A percentile compares a stretch with the other conserved stretches of the same genome.
Conservation (phyloP, 108 stramenopile species). For the Pseudonitzschia pungens region DNA sequence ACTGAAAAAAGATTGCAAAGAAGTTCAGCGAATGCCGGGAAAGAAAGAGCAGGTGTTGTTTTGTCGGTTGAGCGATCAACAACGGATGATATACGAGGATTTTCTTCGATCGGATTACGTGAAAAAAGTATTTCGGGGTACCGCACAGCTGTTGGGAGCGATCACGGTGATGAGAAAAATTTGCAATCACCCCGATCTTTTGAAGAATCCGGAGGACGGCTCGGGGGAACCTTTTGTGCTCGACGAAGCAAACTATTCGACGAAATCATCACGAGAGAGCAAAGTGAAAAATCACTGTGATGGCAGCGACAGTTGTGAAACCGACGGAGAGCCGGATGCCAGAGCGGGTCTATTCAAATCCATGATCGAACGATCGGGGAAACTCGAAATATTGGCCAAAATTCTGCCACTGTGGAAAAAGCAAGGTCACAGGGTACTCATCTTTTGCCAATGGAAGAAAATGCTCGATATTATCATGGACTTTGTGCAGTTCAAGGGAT, state of each 20-base stretch:
- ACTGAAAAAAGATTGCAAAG: slow-evolving; percentile 76
- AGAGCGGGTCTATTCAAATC: not conserved
- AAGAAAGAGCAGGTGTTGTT: slow-evolving; percentile 97
- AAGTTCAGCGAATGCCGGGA: slow-evolving; percentile 82
- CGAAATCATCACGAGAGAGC: no score
- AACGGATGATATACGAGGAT: slow-evolving; percentile 69
- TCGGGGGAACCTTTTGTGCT: slow-evolving; percentile 38
- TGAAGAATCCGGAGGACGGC: slow-evolving; percentile 45
- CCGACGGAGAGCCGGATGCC: slow-evolving; percentile 45
- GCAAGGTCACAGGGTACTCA: slow-evolving; percentile 93
- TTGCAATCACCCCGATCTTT: slow-evolving; percentile 96
- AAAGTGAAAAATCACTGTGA: not conserved
- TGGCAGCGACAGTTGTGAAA: slow-evolving; percentile 46
- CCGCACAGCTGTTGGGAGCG: slow-evolving; percentile 71
- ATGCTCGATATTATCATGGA: slow-evolving; percentile 94
- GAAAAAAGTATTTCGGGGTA: slow-evolving; percentile 56
- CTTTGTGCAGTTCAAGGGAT: slow-evolving; percentile 66
- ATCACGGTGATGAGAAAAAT: slow-evolving; percentile 92
- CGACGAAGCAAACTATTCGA: slow-evolving; percentile 27
- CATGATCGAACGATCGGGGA: slow-evolving; percentile 83
- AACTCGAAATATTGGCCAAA: slow-evolving; percentile 90
- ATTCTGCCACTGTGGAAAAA: slow-evolving; percentile 92
- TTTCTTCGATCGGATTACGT: slow-evolving; percentile 73
- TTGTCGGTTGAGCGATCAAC: slow-evolving; percentile 81
- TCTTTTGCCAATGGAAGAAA: slow-evolving; percentile 94